Base-by-base conservation (phyloP, 2,329 filamentous ascomycete species). In the Trichoderma simmonsii region DNA sequence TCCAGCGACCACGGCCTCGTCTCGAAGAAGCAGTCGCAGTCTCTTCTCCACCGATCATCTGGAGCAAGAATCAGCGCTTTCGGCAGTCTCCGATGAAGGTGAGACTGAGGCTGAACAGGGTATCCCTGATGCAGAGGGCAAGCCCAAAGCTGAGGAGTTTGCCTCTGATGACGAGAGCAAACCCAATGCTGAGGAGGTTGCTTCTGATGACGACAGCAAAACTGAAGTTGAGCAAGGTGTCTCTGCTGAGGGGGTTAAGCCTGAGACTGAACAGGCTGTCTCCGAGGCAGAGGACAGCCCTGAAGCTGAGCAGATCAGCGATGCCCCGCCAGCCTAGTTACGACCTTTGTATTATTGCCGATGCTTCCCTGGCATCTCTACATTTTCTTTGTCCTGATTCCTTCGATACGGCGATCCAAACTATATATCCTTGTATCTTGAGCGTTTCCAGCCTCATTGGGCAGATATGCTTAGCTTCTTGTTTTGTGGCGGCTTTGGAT, bases 31-130 rank as follows among this genome's bases (percentile, higher is more conserved):
- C 88, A 89, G 78, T 56, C 76, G 70, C 83, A 85, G 74, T 86
- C 85, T 75, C 83, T 91, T 74, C 86, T 91, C 69, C 88, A 90
- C 80, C 83, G 89, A 72, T 85, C 89, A 1, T 88, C 89, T 6
- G 89, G 89, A 70, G 89, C 89, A 30, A 82, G 89, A 74, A 90
- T 91, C 80, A 90, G 88, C 76, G 89, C 89, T 67, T 83, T 91
- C 8, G 89, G 89, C 7, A 83, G 84, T 71, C 82, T 85, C 64
- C 86, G 87, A 74, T 87, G 78, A 82, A 73, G 32, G 63, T 34
- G 65, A 59, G 57, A 60, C 32, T 14, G 51, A 43, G 28, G 65
- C 26, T 48, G 65, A 68, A 36, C 65, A 68, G 65, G 65, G 26
- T 8, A n/a, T 21, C 18, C 18, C 18, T 15, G 30, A 21, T 60